Evolutionary conservation across 805 yeast species (phyloP).

Genomic region (Grigorovia yakushimaensis): DNA sequence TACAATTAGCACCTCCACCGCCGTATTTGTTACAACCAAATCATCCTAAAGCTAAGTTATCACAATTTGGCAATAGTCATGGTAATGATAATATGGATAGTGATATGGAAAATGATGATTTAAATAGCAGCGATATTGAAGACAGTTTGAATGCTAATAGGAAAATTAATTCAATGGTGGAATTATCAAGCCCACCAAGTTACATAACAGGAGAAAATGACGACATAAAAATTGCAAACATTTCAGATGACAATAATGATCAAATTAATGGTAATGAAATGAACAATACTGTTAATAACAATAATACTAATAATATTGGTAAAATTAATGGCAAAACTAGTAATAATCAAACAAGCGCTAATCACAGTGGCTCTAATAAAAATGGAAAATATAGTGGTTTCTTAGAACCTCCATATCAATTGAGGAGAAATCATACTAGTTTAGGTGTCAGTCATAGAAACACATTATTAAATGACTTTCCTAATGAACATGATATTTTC

Average conservation of each 20-base stretch:
- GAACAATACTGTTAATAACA: not conserved
- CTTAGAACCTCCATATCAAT: constrained; percentile 10
- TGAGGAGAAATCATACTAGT: constrained; percentile 14
- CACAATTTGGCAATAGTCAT: not conserved
- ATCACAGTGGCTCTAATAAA: not conserved
- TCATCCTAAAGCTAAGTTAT: not conserved
- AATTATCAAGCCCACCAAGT: not conserved
- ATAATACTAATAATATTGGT: not conserved
- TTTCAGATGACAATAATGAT: not conserved
- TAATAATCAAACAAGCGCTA: too few species aligned
- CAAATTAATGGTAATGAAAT: not conserved
- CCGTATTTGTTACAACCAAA: not conserved
- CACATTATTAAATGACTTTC: not conserved
- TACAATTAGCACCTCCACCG: not conserved
- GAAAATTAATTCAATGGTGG: not conserved
- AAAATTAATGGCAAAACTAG: too few species aligned
- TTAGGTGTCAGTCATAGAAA: constrained; percentile 6
- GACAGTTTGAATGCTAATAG: not conserved
- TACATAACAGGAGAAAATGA: not conserved
- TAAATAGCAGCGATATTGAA: not conserved
- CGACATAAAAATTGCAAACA: not conserved
- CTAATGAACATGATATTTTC: not conserved
- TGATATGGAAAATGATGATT: constrained; percentile 1
- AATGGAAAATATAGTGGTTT: not conserved
- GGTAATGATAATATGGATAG: too few species aligned